Evolutionary conservation across 768 basidiomycete species (phyloP).

Genomic region (Suillus ampliporus): DNA sequence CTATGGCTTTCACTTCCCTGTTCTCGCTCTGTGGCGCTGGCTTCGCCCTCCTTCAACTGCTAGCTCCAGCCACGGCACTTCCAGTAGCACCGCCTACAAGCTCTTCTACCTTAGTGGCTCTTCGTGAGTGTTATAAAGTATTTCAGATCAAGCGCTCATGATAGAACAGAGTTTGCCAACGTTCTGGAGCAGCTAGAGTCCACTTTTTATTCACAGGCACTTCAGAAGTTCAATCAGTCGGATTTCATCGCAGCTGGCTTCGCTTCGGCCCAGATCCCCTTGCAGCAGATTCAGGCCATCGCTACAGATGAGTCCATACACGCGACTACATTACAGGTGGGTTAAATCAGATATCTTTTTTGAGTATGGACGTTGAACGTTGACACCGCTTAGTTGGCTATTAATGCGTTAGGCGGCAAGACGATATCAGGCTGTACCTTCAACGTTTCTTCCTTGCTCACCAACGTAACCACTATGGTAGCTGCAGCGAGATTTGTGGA

Average conservation of each 20-base stretch:
- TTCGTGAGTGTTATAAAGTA: conserved; percentile 51
- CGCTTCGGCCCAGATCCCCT: conserved; percentile 53
- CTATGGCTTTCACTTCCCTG: not conserved
- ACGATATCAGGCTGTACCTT: conserved; percentile 68
- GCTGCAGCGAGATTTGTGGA: conserved; percentile 77
- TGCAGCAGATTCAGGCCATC: conserved; percentile 66
- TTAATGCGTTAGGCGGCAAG: conserved; percentile 57
- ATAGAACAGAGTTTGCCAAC: conserved; percentile 69
- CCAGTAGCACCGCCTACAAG: conserved; percentile 16
- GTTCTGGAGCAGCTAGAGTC: conserved; percentile 78
- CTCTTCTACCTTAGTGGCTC: conserved; percentile 47
- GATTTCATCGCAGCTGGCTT: conserved; percentile 76
- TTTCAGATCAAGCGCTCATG: not conserved
- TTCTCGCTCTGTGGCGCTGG: conserved; percentile 6
- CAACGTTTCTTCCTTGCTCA: conserved; percentile 67
- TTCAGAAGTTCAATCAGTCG: conserved; percentile 63
- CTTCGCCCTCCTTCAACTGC: conserved; percentile 2
- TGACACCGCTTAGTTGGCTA: conserved; percentile 42
- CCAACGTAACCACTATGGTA: conserved; percentile 72
- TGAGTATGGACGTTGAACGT: not conserved
- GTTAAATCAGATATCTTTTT: conserved; percentile 12
- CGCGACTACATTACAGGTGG: conserved; percentile 56
- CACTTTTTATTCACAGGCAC: conserved; percentile 68
- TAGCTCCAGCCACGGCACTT: conserved; percentile 11
- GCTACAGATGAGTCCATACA: conserved; percentile 68